These are phyloP conservation scores for Thielaviopsis populi DNA, from an alignment of 2,329 filamentous ascomycete species.

Conservation along the genomic window DNA sequence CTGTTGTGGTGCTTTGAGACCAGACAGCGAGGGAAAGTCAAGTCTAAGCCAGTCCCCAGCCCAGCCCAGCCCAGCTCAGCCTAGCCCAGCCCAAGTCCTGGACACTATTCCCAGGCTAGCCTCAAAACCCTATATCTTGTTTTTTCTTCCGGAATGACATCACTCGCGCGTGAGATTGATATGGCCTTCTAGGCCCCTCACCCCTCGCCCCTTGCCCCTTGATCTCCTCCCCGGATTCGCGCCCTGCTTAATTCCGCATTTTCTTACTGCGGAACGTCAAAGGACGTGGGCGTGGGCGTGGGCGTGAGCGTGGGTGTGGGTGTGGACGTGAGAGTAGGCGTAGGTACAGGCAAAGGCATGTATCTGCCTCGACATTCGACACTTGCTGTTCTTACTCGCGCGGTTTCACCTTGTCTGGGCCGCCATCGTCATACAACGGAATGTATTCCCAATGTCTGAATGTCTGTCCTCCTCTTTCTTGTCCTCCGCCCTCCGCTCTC, in stretches of 20 bases:
- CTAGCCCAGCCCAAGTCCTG: too few species aligned
- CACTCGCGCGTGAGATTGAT: background rate
- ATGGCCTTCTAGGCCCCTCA: too few species aligned
- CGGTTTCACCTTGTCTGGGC: background rate
- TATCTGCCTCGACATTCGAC: background rate
- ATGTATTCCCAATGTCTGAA: background rate
- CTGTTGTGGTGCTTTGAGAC: too few species aligned
- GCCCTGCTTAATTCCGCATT: background rate
- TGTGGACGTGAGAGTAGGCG: background rate
- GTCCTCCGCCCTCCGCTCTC: background rate
- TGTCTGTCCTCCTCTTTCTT: background rate
- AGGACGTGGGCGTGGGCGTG: too few species aligned
- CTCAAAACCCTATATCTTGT: background rate
- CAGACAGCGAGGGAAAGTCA: too few species aligned
- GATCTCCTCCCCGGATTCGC: background rate
- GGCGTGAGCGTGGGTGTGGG: background rate
- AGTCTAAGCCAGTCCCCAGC: too few species aligned
- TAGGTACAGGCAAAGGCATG: background rate
- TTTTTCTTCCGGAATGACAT: background rate
- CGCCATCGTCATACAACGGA: background rate
- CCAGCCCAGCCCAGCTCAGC: too few species aligned
- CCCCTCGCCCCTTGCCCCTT: background rate
- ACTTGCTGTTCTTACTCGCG: background rate
- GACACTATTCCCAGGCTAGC: background rate
- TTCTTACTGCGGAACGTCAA: background rate